phyloP scores from a whole-genome alignment of 306 rosid species.

The Trifolium fragiferum region DNA sequence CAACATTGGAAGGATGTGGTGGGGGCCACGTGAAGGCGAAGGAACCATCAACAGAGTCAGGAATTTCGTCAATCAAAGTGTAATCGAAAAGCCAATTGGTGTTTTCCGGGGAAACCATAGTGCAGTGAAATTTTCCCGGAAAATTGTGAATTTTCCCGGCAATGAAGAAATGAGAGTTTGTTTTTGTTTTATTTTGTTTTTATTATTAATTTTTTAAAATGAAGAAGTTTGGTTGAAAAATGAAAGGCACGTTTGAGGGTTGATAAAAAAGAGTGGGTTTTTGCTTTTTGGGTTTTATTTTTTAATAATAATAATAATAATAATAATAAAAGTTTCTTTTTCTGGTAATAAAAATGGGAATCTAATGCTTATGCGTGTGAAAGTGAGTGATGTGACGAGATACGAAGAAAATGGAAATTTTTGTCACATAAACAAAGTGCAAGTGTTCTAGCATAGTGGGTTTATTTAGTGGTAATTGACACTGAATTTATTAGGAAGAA shows the following conservation, averaged over 20 bases:
- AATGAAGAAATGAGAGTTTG: neutral
- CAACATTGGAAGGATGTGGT: constrained; percentile 54
- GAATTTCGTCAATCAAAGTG: constrained; percentile 72
- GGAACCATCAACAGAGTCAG: constrained; percentile 59
- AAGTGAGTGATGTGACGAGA: constrained; percentile 11
- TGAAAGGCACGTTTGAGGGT: constrained; percentile 24
- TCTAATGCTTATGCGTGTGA: constrained; percentile 25
- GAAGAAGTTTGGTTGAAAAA: constrained; percentile 7
- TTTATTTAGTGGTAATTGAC: too few relatives aligned
- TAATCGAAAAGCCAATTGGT: constrained; percentile 88
- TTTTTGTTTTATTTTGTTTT: neutral
- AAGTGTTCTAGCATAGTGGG: too few relatives aligned
- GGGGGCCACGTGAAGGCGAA: constrained; percentile 80
- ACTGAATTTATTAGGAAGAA: too few relatives aligned
- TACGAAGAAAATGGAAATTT: constrained; percentile 28
- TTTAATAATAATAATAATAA: too few relatives aligned
- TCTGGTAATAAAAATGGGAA: neutral
- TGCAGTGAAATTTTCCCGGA: neutral
- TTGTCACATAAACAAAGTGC: constrained; percentile 3
- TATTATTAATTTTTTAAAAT: neutral
- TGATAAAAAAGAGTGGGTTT: constrained; percentile 17
- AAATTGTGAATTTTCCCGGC: constrained; percentile 28
- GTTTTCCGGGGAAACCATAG: constrained; percentile 87
- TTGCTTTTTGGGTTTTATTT: neutral
- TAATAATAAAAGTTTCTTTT: neutral